Percentiles rank a stretch among this genome's conserved stretches.
Conservation (phyloP, 2,329 filamentous ascomycete species). For the Venturia effusa region DNA sequence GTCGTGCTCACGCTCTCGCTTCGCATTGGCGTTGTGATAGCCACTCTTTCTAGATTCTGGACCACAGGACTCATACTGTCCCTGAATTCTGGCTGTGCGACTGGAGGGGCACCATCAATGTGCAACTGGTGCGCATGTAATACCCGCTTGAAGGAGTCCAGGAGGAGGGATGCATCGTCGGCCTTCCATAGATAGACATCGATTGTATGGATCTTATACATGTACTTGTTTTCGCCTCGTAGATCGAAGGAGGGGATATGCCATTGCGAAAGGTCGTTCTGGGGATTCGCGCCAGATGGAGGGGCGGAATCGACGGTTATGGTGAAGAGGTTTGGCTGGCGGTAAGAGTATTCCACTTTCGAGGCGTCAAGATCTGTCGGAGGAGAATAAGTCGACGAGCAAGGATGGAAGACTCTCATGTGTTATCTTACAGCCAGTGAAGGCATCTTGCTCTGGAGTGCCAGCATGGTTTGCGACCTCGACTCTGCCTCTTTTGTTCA, state of each 20-base stretch:
- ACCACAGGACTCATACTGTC: conserved; percentile 57
- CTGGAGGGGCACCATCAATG: conserved; percentile 51
- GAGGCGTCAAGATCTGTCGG: conserved; percentile 52
- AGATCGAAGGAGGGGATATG: conserved; percentile 64
- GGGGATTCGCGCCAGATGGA: conserved; percentile 27
- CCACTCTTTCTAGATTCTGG: conserved; percentile 54
- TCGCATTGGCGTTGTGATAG: conserved; percentile 13
- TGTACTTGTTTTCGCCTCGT: conserved; percentile 64
- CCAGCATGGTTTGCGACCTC: conserved; percentile 69
- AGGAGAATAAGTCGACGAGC: neutral
- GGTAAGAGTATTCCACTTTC: conserved; percentile 59
- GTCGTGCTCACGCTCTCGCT: conserved; percentile 22
- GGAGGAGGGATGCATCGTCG: conserved; percentile 58
- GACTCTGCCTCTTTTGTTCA: conserved; percentile 55
- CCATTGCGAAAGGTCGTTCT: conserved; percentile 50
- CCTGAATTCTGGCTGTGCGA: conserved; percentile 36
- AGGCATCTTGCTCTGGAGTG: conserved; percentile 67
- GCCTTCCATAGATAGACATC: conserved; percentile 75
- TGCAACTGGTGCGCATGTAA: conserved; percentile 48
- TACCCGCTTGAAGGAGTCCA: conserved; percentile 56
- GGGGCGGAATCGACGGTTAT: conserved; percentile 44
- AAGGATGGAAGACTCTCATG: neutral
- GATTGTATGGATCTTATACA: conserved; percentile 65
- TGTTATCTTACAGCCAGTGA: conserved; percentile 59
- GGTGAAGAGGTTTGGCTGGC: conserved; percentile 60